Evolutionary conservation across 2,329 filamentous ascomycete genomes (phyloP).

Genomic region (Atkinsonella hypoxylon): DNA sequence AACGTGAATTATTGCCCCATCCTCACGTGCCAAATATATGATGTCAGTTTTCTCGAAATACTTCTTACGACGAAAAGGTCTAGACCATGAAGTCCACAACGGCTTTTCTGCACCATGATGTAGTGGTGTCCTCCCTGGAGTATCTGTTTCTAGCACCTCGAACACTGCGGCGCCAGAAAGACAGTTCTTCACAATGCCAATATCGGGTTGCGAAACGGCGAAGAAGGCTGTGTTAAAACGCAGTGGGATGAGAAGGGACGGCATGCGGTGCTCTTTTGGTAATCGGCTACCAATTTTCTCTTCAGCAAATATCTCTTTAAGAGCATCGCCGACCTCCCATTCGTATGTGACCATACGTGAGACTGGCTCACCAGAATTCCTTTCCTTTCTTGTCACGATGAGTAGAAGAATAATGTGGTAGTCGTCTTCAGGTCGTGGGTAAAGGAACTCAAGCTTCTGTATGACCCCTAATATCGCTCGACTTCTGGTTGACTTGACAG

Average conservation of each 20-base stretch:
- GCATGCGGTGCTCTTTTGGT: slow-evolving; percentile 42
- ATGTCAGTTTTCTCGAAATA: slow-evolving; percentile 58
- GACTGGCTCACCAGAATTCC: slow-evolving; percentile 12
- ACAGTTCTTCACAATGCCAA: slow-evolving; percentile 44
- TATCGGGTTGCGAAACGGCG: slow-evolving; percentile 47
- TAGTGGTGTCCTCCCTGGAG: slow-evolving; percentile 29
- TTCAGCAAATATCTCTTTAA: slow-evolving; percentile 31
- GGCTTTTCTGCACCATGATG: slow-evolving; percentile 38
- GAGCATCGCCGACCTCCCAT: slow-evolving; percentile 42
- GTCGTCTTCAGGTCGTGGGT: slow-evolving; percentile 53
- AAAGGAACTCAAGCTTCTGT: slow-evolving; percentile 76
- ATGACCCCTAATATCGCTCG: slow-evolving; percentile 58
- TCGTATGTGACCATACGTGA: slow-evolving; percentile 47
- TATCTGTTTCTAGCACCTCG: slow-evolving; percentile 29
- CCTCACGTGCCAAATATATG: slow-evolving; percentile 79
- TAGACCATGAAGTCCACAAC: slow-evolving; percentile 76
- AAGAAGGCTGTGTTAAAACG: slow-evolving; percentile 61
- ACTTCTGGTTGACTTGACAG: slow-evolving; percentile 38
- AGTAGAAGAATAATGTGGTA: slow-evolving; percentile 68
- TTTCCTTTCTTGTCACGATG: slow-evolving; percentile 36
- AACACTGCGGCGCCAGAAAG: slow-evolving; percentile 39
- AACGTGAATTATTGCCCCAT: slow-evolving; percentile 65
- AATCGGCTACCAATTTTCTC: slow-evolving; percentile 39
- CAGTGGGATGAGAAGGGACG: slow-evolving; percentile 60
- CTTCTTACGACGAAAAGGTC: slow-evolving; percentile 54